Evolutionary conservation across 352 stramenopile genomes (phyloP).

Genomic region (Phytopythium montanum): DNA sequence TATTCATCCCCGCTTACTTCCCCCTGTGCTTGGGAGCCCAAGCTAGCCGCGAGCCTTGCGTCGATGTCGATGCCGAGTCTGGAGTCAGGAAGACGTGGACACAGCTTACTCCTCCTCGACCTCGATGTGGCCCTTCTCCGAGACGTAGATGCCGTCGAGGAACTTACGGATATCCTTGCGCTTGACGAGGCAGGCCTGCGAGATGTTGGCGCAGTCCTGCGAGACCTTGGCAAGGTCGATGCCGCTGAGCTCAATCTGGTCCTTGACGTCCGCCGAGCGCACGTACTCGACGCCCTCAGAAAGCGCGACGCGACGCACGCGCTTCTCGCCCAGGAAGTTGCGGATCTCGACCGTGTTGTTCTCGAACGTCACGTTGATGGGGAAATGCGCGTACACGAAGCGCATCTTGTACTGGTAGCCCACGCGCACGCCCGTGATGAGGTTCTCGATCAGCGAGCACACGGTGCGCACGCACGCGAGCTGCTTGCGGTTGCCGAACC

Average conservation of each 20-base stretch:
- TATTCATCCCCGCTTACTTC: constrained; percentile 39
- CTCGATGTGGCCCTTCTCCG: constrained; percentile 92
- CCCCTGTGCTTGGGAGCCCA: constrained; percentile 1
- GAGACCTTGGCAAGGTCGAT: constrained; percentile 98
- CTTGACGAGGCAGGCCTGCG: constrained; percentile 80
- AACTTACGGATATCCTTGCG: constrained; percentile 99
- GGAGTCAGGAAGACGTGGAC: neutral
- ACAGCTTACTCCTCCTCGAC: constrained; percentile 50
- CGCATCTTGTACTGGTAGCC: constrained; percentile 99
- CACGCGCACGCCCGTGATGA: constrained; percentile 98
- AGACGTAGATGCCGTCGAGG: constrained; percentile 99
- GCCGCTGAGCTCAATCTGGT: constrained; percentile 98
- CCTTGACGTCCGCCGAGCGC: constrained; percentile 96
- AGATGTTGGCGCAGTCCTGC: constrained; percentile 85
- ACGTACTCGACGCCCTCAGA: constrained; percentile 94
- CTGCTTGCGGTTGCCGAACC: constrained; percentile 99
- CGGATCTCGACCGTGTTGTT: constrained; percentile 96
- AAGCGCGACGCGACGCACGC: constrained; percentile 94
- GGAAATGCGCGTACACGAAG: constrained; percentile 99
- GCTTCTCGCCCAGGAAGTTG: constrained; percentile 99
- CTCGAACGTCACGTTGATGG: constrained; percentile 98
- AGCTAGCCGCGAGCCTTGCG: constrained; percentile 26
- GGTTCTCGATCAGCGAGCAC: constrained; percentile 99
- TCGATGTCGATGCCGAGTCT: constrained; percentile 5
- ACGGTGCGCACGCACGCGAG: constrained; percentile 97